phyloP scores from a whole-genome alignment of 2,329 filamentous ascomycete species.

The Alternaria triticina region DNA sequence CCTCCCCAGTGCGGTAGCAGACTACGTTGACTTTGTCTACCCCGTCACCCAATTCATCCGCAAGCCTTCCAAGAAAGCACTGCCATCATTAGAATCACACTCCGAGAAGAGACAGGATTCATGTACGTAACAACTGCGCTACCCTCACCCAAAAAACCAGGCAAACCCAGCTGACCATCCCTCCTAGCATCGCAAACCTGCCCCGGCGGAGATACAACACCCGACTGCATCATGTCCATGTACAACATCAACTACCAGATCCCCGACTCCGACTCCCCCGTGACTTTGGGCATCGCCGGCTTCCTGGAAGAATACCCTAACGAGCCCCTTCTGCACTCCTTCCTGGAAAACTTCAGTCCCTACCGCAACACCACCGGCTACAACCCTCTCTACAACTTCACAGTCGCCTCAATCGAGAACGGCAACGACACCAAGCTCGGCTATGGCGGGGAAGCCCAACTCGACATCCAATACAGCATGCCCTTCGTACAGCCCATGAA shows the following conservation, averaged over 20 bases:
- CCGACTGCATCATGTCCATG: background rate
- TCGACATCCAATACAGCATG: background rate
- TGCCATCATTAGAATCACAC: background rate
- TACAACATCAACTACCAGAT: background rate
- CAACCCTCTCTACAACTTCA: background rate
- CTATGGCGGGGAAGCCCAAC: background rate
- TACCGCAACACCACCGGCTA: background rate
- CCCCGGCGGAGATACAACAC: background rate
- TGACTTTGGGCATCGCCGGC: background rate
- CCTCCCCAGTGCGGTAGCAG: background rate
- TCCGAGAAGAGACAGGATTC: background rate
- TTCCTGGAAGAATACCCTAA: background rate
- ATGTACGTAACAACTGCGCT: background rate
- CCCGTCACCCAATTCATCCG: background rate
- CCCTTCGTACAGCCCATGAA: background rate
- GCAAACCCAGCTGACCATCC: background rate
- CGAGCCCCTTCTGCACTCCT: background rate
- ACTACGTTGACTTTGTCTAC: background rate
- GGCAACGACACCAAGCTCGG: background rate
- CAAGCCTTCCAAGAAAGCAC: background rate
- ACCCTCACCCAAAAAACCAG: background rate
- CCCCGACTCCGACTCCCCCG: background rate
- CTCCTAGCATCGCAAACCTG: background rate
- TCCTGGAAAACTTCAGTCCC: background rate
- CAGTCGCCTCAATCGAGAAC: background rate